phyloP scores from a whole-genome alignment of 805 yeast species.

The Yarrowia hollandica region DNA sequence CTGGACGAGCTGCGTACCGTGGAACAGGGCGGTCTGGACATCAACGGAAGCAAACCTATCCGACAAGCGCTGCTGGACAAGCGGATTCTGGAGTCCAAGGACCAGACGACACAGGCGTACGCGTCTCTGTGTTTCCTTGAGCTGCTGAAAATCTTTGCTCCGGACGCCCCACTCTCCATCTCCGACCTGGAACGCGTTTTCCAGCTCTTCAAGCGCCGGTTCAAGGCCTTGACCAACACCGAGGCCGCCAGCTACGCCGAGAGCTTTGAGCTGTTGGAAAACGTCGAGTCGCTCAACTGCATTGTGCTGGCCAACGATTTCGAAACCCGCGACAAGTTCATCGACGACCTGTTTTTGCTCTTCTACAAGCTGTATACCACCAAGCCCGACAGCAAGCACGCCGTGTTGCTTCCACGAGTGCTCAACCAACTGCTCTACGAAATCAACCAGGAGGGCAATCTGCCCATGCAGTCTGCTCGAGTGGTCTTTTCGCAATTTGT shows the following conservation, averaged over 20 bases:
- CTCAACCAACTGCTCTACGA: conserved; percentile 60
- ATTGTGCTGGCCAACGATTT: conserved; percentile 73
- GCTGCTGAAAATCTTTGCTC: conserved; percentile 74
- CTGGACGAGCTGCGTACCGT: conserved; percentile 62
- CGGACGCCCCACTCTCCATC: conserved; percentile 83
- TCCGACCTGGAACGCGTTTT: conserved; percentile 59
- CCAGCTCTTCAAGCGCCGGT: conserved; percentile 62
- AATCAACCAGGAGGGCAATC: conserved; percentile 16
- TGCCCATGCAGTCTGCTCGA: conserved; percentile 54
- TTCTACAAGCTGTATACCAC: conserved; percentile 57
- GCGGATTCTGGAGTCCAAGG: conserved; percentile 60
- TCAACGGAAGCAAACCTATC: conserved; percentile 48
- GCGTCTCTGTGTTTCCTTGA: conserved; percentile 76
- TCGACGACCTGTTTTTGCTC: conserved; percentile 56
- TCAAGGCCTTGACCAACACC: conserved; percentile 51
- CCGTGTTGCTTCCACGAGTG: conserved; percentile 66
- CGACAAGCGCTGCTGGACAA: conserved; percentile 56
- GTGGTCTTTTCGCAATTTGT: conserved; percentile 23
- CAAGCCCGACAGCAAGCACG: conserved; percentile 54
- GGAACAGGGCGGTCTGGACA: conserved; percentile 60
- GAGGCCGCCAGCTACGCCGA: conserved; percentile 64
- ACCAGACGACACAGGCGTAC: conserved; percentile 66
- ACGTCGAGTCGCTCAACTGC: conserved; percentile 73
- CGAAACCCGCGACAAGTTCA: conserved; percentile 57
- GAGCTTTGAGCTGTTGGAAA: conserved; percentile 62